Evolutionary conservation across 1,284 basidiomycete species (phyloP).

Genomic region (Neotropicomus parvogracilis): DNA sequence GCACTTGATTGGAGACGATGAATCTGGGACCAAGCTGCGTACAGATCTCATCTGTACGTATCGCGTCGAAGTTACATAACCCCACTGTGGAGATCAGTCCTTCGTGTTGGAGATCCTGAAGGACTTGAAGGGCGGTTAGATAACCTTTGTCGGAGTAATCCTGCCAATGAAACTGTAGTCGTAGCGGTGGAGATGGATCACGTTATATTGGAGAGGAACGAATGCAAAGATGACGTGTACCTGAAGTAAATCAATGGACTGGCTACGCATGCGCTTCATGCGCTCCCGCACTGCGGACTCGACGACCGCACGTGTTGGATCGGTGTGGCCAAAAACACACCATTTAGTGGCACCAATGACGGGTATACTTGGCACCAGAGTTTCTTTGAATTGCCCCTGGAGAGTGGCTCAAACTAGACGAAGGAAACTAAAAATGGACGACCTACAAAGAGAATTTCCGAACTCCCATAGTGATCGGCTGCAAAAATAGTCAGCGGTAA

Average conservation of each 20-base stretch:
- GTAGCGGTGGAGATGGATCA: neutral
- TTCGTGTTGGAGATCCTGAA: conserved; percentile 57
- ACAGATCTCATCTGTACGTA: conserved; percentile 74
- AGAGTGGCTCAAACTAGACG: conserved; percentile 12
- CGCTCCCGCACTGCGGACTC: conserved; percentile 67
- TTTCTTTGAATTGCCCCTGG: conserved; percentile 65
- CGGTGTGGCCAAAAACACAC: conserved; percentile 66
- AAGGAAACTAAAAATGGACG: neutral
- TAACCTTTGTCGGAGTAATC: conserved; percentile 72
- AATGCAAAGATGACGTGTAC: conserved; percentile 32
- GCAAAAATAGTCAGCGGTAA: conserved; percentile 15
- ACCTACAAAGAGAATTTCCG: conserved; percentile 73
- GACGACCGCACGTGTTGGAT: conserved; percentile 54
- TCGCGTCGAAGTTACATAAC: conserved; percentile 77
- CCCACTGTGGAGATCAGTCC: conserved; percentile 66
- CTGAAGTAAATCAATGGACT: conserved; percentile 68
- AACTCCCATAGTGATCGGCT: conserved; percentile 82
- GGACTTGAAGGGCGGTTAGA: conserved; percentile 55
- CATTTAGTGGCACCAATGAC: conserved; percentile 76
- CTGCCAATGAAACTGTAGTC: conserved; percentile 72
- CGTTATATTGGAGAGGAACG: neutral
- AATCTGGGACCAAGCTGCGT: conserved; percentile 60
- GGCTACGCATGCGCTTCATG: conserved; percentile 48
- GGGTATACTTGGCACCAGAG: conserved; percentile 38
- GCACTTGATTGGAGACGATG: conserved; percentile 80